phyloP scores from a whole-genome alignment of 2,329 filamentous ascomycete genomes.

The Sporothrix phasma region DNA sequence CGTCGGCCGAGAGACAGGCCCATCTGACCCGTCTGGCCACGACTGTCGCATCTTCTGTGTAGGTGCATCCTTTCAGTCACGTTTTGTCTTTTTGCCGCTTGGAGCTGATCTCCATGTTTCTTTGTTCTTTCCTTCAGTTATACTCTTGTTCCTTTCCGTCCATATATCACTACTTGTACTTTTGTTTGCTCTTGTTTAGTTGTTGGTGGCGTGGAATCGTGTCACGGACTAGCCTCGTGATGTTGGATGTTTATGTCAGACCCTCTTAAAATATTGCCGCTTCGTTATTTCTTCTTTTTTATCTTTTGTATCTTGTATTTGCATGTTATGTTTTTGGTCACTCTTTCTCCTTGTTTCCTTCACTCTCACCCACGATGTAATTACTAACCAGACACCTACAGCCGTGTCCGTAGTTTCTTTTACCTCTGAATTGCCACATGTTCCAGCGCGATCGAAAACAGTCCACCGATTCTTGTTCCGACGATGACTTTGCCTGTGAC shows the following conservation, averaged over 20 bases:
- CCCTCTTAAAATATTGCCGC: too few species aligned
- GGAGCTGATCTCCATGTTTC: background rate
- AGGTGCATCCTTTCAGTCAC: too few species aligned
- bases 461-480: too few species aligned
- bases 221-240: background rate
- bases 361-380: too few species aligned
- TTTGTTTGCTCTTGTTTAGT: background rate
- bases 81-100: background rate
- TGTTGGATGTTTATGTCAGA: background rate
- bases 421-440: background rate
- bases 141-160: too few species aligned
- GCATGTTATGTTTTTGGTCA: too few species aligned
- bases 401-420: slow-evolving; percentile 2
- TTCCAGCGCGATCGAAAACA: too few species aligned
- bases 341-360: too few species aligned
- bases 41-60: background rate
- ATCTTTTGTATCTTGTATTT: background rate
- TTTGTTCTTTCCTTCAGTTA: background rate
- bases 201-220: background rate
- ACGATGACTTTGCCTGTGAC: too few species aligned
- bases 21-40: background rate
- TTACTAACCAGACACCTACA: background rate
- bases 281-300: background rate
- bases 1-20: background rate
- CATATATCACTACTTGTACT: background rate